Conservation (phyloP, 2,329 filamentous ascomycete species). For the Aureobasidium subglaciale region DNA sequence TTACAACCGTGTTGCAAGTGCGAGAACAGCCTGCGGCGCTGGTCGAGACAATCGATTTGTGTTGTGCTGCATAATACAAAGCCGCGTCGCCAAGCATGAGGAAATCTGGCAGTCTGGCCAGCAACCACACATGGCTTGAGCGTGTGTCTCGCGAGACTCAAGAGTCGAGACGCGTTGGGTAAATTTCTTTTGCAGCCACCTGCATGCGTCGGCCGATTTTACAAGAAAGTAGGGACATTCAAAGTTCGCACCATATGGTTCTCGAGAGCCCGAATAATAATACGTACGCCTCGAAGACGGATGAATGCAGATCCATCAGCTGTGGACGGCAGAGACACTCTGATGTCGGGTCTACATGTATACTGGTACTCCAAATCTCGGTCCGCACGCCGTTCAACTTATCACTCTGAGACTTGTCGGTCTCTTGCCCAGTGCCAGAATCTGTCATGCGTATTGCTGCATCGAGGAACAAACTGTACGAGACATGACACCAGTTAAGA, state of each 20-base stretch:
- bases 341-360: not conserved
- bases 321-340: no score
- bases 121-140: no score
- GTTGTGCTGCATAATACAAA: not conserved
- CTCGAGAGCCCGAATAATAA: no score
- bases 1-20: not conserved
- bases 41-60: not conserved
- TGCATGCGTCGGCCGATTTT: not conserved
- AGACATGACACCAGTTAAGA: no score
- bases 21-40: not conserved
- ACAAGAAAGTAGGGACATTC: not conserved
- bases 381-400: not conserved
- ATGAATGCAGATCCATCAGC: no score
- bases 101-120: not conserved
- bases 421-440: not conserved
- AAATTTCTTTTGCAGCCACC: not conserved
- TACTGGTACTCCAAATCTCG: not conserved
- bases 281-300: no score
- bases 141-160: no score
- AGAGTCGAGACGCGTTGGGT: no score
- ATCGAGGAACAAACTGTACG: no score
- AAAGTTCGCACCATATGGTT: not conserved
- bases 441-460: no score
- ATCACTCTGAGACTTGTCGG: not conserved
- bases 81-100: not conserved